Base-by-base conservation (phyloP, 2,329 filamentous ascomycete genomes). In the Stemphylium beticola region DNA sequence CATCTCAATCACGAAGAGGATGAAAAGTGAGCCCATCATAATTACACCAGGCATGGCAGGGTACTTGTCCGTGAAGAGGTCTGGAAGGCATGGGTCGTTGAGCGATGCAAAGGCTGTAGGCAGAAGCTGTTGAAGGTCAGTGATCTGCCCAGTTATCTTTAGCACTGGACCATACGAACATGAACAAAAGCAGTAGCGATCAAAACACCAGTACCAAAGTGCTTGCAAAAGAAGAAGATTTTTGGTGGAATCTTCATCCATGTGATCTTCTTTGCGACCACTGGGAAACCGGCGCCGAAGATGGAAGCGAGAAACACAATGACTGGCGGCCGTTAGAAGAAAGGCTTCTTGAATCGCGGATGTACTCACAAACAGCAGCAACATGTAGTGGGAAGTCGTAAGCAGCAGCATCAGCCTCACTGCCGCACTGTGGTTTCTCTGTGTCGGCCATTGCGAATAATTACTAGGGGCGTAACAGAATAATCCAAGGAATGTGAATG, bases 171-270 rank as follows among this genome's bases (percentile, higher is more conserved):
- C 33, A 17, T 48, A 58, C 73, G 50, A 61, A 76, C 73, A 76
- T 93, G 90, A 22, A 93, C 90, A 68, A 95, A 95, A 50, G 91
- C 90, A 1, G 91, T 95, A 10, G 91, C 90, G 58, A 95, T 88
- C n/a, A 95, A 80, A 17, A 95, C 91, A 55, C 91, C 91, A 1
- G 91, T 95, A 68, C 91, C 74, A 47, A 76, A 76, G 64, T 87
- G 84, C 62, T 87, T 87, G 74, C 83, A 86, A 50, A 83, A 81
- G 67, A 87, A 87, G 72, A 87, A 86, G 29, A 84, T 67, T 60
- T 78, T 81, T 1, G 81, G 76, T 0, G 83, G 83, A 8, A 86
- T 82, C 71, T 83, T 85, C 66, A 87, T 74, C 81, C 82, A 83
- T 49, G 74, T 81, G 62, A 86, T 74, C 70, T 85, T 86, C 64